Conservation (phyloP, 208 protist species). For the Wallacemonas sp. region DNA sequence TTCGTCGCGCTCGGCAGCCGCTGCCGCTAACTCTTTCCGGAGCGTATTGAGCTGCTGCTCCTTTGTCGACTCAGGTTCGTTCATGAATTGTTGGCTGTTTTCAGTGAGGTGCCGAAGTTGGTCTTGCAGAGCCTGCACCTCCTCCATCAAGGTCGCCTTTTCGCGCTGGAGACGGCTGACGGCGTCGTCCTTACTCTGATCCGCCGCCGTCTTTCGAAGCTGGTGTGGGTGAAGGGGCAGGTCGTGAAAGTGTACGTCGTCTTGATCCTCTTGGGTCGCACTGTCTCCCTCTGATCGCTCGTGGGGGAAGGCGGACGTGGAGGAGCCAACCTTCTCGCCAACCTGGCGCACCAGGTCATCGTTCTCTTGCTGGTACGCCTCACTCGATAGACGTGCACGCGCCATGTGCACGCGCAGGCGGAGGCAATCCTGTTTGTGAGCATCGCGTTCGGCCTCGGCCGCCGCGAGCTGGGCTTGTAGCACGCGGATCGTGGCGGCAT, state of each 20-base stretch:
- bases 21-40: no score
- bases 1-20: no score
- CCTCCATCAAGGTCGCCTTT: background rate
- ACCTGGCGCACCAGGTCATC: slow-evolving; percentile 3
- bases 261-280: background rate
- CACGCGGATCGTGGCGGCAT: background rate
- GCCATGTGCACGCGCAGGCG: slow-evolving; percentile 6
- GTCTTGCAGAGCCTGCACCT: slow-evolving; percentile 3
- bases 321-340: background rate
- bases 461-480: background rate
- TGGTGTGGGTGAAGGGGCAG: slow-evolving; percentile 7
- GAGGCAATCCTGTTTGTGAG: background rate
- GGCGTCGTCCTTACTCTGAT: background rate
- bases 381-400: background rate
- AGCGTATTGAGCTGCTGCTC: no score
- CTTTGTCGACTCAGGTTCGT: no score
- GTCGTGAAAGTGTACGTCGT: background rate
- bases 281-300: background rate
- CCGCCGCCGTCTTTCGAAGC: slow-evolving; percentile 1
- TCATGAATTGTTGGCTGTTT: no score
- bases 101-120: background rate
- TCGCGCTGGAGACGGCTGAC: background rate
- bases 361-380: slow-evolving; percentile 13
- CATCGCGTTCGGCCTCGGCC: background rate
- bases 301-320: background rate